These are phyloP conservation scores for Flagelloscypha sp. DNA, from an alignment of 768 basidiomycete genomes.

Conservation along the genomic window DNA sequence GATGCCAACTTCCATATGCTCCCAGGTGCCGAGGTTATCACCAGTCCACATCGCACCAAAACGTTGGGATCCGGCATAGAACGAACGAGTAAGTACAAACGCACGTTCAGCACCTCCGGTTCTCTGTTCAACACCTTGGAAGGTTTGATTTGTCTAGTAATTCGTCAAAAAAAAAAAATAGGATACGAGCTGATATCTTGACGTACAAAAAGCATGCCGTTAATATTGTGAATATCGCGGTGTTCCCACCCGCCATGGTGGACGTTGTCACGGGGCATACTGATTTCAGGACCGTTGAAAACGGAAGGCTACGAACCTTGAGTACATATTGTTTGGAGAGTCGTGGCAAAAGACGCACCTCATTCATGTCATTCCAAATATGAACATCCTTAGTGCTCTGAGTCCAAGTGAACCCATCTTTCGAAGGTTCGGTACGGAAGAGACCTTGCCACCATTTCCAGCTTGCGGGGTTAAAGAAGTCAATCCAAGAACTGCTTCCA, in stretches of 20 bases:
- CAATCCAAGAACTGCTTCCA: conserved; percentile 93
- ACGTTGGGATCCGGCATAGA: conserved; percentile 92
- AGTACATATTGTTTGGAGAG: conserved; percentile 2
- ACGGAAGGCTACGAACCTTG: conserved; percentile 67
- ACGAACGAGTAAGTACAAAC: conserved; percentile 92
- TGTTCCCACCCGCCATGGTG: conserved; percentile 98
- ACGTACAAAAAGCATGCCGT: conserved; percentile 86
- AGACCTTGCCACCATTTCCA: conserved; percentile 89
- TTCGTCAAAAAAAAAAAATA: background rate
- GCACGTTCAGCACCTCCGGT: conserved; percentile 73
- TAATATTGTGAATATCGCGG: conserved; percentile 94
- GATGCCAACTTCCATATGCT: conserved; percentile 88
- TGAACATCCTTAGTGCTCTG: conserved; percentile 76
- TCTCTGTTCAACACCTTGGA: conserved; percentile 69
- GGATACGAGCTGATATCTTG: too few species aligned
- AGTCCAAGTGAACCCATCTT: conserved; percentile 63
- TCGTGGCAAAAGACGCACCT: conserved; percentile 40
- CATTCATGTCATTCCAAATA: conserved; percentile 99
- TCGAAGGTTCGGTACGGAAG: conserved; percentile 55
- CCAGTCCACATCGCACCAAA: conserved; percentile 99
- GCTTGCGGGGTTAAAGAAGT: conserved; percentile 86
- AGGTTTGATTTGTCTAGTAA: conserved; percentile 72
- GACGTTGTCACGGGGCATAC: conserved; percentile 55
- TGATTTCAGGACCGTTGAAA: conserved; percentile 98
- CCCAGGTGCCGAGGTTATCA: conserved; percentile 96